Percentiles rank a stretch among this genome's conserved stretches.
Conservation (phyloP, 2,329 filamentous ascomycete genomes). For the Ascochyta lentis region DNA sequence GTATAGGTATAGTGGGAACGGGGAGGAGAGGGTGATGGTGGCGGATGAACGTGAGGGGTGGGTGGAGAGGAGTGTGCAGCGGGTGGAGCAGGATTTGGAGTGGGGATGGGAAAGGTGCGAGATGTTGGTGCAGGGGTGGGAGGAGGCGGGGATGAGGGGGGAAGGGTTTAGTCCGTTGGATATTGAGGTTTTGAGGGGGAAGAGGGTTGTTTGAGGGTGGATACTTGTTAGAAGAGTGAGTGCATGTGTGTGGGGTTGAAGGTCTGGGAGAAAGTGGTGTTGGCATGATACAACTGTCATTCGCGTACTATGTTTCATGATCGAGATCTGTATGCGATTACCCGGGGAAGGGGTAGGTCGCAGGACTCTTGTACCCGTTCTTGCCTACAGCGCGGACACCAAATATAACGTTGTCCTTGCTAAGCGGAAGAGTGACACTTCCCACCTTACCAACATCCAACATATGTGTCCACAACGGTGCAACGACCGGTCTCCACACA, state of each 20-base stretch:
- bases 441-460: slow-evolving; percentile 58
- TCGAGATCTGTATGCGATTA: neutral
- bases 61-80: slow-evolving; percentile 21
- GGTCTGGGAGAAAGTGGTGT: too few relatives aligned
- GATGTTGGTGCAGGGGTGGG: slow-evolving; percentile 22
- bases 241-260: too few relatives aligned
- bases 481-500: slow-evolving; percentile 61
- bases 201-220: neutral
- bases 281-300: too few relatives aligned
- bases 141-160: slow-evolving; percentile 9
- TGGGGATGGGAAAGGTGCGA: slow-evolving; percentile 22
- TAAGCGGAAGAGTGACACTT: slow-evolving; percentile 56
- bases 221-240: too few relatives aligned
- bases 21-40: slow-evolving; percentile 25
- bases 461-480: slow-evolving; percentile 59
- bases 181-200: slow-evolving; percentile 18
- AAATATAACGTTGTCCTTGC: slow-evolving; percentile 66
- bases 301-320: too few relatives aligned
- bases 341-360: slow-evolving; percentile 53
- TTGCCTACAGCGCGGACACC: slow-evolving; percentile 60
- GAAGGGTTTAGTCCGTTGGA: slow-evolving; percentile 16
- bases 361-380: slow-evolving; percentile 60
- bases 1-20: slow-evolving; percentile 20
- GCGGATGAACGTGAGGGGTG: slow-evolving; percentile 34
- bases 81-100: slow-evolving; percentile 24